Base-by-base conservation (phyloP, 345 rosid species). In the Populus simonii region DNA sequence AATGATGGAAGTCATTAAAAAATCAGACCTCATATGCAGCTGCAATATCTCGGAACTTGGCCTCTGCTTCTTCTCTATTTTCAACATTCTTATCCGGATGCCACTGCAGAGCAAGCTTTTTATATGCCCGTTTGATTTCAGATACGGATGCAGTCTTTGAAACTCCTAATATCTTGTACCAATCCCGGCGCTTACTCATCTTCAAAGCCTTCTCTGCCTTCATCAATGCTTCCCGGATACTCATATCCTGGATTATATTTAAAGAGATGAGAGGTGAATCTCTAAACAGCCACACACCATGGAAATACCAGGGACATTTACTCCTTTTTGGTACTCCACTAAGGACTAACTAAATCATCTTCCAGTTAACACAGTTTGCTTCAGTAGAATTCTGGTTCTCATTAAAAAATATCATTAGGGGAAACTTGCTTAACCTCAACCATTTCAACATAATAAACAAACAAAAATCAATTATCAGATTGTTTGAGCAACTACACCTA, bases 51-150 rank as follows among this genome's bases (percentile, higher is more conserved):
- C 83, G 88, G 85, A 96, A 96, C 74, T 89, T 88, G 83, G 87
- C 88, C 88, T 96, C 99, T 71, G 99, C 98, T 85, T 89, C 98
- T 89, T 94, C 99, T 88, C 98, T 87, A 29, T 92, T 93, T 33
- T 82, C 92, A 4, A 91, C 98, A 74, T 96, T 96, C 85, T 96
- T 96, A 84, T 96, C 99, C 0, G 99, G 99, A 86, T 96, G 99
- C 99, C 99, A 96, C 76, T 91, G 92, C 76, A 96, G 70, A 80
- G 99, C 99, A 16, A 93, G 97, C 87, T 92, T 96, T 87, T 96
- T 96, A 87, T 96, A 96, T 18, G 98, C 97, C 61, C 88, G 86
- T 83, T 96, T 96, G n/a, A 96, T 96, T 77, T 96, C 99, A 29
- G 96, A 59, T 57, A 91, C 70, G 5, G 98, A 85, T 1, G 98